Evolutionary conservation across 208 protist species (phyloP).

Genomic region (Crithidia fasciculata): DNA sequence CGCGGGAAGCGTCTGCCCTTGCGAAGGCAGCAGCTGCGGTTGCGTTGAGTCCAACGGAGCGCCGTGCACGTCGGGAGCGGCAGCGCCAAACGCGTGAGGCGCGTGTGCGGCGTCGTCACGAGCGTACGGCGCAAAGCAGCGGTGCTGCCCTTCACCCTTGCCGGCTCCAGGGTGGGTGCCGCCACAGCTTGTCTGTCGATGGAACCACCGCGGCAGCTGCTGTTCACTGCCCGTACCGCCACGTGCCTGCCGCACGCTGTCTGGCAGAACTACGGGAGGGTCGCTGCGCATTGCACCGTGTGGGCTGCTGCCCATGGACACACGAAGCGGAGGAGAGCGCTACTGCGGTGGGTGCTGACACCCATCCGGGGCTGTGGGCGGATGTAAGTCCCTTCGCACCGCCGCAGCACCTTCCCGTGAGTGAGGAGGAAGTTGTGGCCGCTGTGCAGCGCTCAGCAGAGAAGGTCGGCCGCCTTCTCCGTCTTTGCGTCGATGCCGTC

Average conservation of each 20-base stretch:
- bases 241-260: constrained; percentile 43
- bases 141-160: constrained; percentile 49
- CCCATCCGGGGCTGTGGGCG: background rate
- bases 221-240: constrained; percentile 33
- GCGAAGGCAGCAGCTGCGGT: background rate
- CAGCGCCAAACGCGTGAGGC: constrained; percentile 22
- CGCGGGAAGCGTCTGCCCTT: no score
- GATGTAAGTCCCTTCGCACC: background rate
- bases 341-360: background rate
- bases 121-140: constrained; percentile 17
- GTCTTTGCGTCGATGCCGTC: constrained; percentile 23
- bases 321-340: constrained; percentile 24
- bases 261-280: constrained; percentile 44
- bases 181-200: background rate
- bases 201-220: background rate
- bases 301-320: constrained; percentile 60
- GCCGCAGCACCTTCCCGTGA: background rate
- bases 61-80: constrained; percentile 12
- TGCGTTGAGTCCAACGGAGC: constrained; percentile 17
- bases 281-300: constrained; percentile 31
- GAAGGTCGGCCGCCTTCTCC: constrained; percentile 25
- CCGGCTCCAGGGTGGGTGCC: constrained; percentile 50
- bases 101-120: constrained; percentile 31
- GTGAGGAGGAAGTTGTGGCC: background rate
- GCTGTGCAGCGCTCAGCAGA: constrained; percentile 12